Evolutionary conservation across 163 green algal species (phyloP).

Genomic region (Coccomyxa subellipsoidea): DNA sequence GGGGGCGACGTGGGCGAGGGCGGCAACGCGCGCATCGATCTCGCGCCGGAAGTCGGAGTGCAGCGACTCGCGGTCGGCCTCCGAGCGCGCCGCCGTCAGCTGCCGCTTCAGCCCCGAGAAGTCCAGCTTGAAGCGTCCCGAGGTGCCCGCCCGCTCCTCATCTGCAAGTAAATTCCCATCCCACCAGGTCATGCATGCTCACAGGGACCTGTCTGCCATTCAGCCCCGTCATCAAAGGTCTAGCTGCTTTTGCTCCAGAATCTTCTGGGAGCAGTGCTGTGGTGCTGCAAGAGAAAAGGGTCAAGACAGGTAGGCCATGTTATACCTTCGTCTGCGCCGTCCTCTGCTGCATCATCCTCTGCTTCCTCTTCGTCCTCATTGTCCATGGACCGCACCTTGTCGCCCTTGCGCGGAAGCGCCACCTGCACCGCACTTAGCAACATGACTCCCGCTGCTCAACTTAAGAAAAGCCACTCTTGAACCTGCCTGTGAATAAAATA

Average conservation of each 20-base stretch:
- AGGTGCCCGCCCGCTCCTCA: not conserved
- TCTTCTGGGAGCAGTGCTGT: no score
- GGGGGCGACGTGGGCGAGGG: constrained; percentile 66
- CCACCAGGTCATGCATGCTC: no score
- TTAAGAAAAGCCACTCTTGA: no score
- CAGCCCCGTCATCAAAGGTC: no score
- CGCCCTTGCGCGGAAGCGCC: constrained; percentile 23
- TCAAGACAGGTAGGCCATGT: not conserved
- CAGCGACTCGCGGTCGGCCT: constrained; percentile 24
- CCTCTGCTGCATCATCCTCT: constrained; percentile 6
- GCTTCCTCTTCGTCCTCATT: constrained; percentile 27
- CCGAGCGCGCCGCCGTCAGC: constrained; percentile 16
- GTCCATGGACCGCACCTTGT: constrained; percentile 1
- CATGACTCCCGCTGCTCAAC: no score
- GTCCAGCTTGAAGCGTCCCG: constrained; percentile 24
- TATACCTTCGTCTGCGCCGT: not conserved
- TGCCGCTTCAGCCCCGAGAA: constrained; percentile 29
- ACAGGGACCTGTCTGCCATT: no score
- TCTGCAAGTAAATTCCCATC: constrained; percentile 1
- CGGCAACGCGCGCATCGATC: constrained; percentile 36
- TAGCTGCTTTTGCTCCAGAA: no score
- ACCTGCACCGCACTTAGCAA: constrained; percentile 31
- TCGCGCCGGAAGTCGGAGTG: constrained; percentile 28
- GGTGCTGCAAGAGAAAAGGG: not conserved
- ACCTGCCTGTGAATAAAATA: not conserved